Evolutionary conservation across 495 filamentous ascomycete genomes (phyloP).

Genomic region (Talaromyces wortmannii): DNA sequence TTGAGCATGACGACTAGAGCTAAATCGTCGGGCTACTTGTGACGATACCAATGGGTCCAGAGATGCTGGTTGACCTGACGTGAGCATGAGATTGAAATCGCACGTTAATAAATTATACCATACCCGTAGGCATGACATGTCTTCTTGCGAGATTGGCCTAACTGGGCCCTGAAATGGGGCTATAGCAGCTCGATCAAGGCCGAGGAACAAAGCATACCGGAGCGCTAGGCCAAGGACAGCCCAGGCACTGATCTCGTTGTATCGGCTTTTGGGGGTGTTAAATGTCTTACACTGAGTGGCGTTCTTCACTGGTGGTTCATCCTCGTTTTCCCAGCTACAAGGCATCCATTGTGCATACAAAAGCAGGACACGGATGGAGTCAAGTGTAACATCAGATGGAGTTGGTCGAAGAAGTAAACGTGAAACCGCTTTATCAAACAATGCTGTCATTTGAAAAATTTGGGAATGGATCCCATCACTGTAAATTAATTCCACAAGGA

Average conservation of each 20-base stretch:
- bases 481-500: neutral
- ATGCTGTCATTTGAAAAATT: neutral
- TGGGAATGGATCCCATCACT: neutral
- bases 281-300: neutral
- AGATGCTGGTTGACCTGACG: constrained; percentile 11
- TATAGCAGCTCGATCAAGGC: constrained; percentile 6
- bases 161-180: constrained; percentile 1
- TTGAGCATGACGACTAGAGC: neutral
- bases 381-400: constrained; percentile 11
- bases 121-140: constrained; percentile 7
- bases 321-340: constrained; percentile 6
- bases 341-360: constrained; percentile 19
- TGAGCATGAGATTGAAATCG: constrained; percentile 15
- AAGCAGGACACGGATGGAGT: constrained; percentile 11
- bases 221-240: constrained; percentile 11
- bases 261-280: constrained; percentile 6
- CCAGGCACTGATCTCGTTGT: constrained; percentile 15
- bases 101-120: constrained; percentile 14
- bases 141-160: neutral
- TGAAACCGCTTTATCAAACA: constrained; percentile 14
- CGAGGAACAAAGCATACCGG: constrained; percentile 12
- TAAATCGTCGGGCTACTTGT: constrained; percentile 5
- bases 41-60: constrained; percentile 6
- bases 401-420: constrained; percentile 12
- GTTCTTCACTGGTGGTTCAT: neutral